Base-by-base conservation (phyloP, 768 basidiomycete genomes). In the Saitozyma sp. region DNA sequence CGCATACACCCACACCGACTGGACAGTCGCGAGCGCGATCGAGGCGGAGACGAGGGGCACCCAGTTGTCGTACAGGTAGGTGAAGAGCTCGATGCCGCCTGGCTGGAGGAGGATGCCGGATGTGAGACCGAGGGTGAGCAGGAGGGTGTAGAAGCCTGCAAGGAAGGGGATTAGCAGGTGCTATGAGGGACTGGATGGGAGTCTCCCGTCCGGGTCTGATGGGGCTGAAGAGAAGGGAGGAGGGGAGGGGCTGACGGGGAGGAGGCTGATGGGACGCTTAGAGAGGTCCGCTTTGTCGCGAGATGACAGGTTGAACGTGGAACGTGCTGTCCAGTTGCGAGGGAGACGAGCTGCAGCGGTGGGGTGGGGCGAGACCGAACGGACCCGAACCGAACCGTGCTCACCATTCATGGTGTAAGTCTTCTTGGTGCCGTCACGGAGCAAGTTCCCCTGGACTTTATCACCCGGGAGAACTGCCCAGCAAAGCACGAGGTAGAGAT, bases 341-440 rank as follows among this genome's bases (percentile, higher is more conserved):
- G 45, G 13, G 45, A 46, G 45, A 46, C 11, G 45, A 46, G 45
- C 45, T 46, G 45, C 45, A 46, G 13, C 45, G 3, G 45, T 46
- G n/a, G 45, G 43, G 45, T 46, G 29, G 29, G 29, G 5, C 29
- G 29, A 29, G 29, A 29, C 29, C 29, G 29, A 29, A 29, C 29
- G n/a, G n/a, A n/a, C n/a, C n/a, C 29, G 39, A 9, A 20, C 48
- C 45, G 20, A 41, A 8, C 9, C 51, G 13, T 20, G 79, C 84
- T 69, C 74, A 93, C 94, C 94, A 81, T 99, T 98, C 63, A 96
- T 92, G 82, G 91, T 97, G 84, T 99, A 99, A 63, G 84, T 80
- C 76, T 89, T 88, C 73, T 84, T 87, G 58, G 82, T 83, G 0
- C 94, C 94, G 48, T 86, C 87, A 51, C 96, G 84, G 69, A 95